Conservation (phyloP, 352 stramenopile genomes). For the Pythium apleroticum region DNA sequence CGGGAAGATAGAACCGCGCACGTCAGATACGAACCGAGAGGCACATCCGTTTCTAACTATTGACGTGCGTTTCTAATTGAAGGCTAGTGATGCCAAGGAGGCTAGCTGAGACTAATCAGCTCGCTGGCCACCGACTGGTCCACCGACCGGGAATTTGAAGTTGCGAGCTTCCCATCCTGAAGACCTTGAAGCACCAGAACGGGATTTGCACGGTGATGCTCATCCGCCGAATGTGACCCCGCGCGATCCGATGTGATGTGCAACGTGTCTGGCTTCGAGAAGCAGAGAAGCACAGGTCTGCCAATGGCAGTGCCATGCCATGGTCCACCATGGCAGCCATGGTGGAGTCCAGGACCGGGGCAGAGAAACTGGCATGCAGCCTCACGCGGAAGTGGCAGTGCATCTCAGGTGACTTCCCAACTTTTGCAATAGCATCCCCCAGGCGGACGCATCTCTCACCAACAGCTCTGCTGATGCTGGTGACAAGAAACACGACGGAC, state of each 20-base stretch:
- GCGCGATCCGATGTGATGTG: too few relatives aligned
- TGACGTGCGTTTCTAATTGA: slow-evolving; percentile 3
- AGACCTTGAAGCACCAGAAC: background rate
- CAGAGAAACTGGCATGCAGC: background rate
- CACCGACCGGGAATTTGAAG: background rate
- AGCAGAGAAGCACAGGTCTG: too few relatives aligned
- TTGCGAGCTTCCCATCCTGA: background rate
- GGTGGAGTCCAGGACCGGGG: background rate
- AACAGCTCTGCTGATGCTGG: background rate
- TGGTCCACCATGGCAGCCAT: too few relatives aligned
- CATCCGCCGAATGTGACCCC: too few relatives aligned
- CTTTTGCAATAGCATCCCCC: background rate
- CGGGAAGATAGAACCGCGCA: slow-evolving; percentile 15
- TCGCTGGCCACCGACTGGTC: background rate
- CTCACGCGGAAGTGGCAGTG: background rate
- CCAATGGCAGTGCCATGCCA: too few relatives aligned
- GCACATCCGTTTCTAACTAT: background rate
- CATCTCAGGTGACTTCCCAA: background rate
- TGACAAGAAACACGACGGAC: background rate
- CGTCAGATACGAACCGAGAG: slow-evolving; percentile 7
- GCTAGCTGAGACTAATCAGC: background rate
- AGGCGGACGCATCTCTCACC: background rate
- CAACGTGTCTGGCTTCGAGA: too few relatives aligned
- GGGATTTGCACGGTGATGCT: background rate
- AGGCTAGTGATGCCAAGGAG: background rate